phyloP scores from a whole-genome alignment of 2,329 filamentous ascomycete genomes.

The Claviceps fusiformis region DNA sequence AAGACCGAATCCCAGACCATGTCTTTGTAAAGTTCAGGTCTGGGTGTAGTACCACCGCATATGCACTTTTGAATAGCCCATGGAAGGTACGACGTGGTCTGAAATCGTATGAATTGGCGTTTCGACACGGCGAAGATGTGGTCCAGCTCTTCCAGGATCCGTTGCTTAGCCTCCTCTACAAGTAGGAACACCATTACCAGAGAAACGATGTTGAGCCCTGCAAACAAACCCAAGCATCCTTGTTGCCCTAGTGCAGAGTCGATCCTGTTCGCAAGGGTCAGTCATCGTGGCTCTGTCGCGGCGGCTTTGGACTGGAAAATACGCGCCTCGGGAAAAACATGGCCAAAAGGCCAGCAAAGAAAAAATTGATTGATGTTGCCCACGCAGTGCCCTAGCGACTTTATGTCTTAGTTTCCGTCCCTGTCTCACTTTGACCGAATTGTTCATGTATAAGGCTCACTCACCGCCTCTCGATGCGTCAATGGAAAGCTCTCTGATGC shows the following conservation, averaged over 20 bases:
- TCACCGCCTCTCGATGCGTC: conserved; percentile 31
- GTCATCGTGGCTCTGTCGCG: not conserved
- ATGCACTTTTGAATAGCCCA: conserved; percentile 20
- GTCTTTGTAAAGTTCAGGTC: conserved; percentile 21
- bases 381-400: conserved; percentile 28
- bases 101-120: conserved; percentile 23
- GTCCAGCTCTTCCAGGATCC: conserved; percentile 26
- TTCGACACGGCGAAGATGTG: conserved; percentile 25
- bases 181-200: conserved; percentile 31
- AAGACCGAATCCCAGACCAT: conserved; percentile 15
- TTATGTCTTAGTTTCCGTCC: not conserved
- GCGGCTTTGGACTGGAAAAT: not conserved
- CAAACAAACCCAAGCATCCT: conserved; percentile 31
- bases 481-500: conserved; percentile 37
- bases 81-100: conserved; percentile 20
- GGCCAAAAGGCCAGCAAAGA: conserved; percentile 32
- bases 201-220: conserved; percentile 31
- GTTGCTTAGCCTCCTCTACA: conserved; percentile 28
- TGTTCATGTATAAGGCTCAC: not conserved
- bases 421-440: not conserved
- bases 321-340: conserved; percentile 24
- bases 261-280: conserved; percentile 7
- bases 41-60: conserved; percentile 8
- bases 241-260: conserved; percentile 13
- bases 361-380: conserved; percentile 32